Evolutionary conservation across 164 flowering plant species (phyloP), one percentile per base, ranked within the genome.

Genomic region (Nelumbo lutea): DNA sequence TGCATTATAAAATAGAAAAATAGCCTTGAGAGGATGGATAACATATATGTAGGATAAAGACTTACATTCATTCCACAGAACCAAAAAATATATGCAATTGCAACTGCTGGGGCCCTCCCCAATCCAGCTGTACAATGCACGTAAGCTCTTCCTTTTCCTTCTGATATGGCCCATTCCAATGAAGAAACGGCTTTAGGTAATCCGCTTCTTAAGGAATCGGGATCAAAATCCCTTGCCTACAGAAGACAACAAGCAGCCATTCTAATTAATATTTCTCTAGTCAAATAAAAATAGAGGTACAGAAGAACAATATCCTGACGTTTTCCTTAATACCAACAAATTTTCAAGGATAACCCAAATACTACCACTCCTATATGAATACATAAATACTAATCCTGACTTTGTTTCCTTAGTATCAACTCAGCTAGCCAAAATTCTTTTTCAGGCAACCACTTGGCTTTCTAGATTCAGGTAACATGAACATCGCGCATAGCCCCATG

Each of bases 101-200:
- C 90, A 78, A 90, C 90, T 38, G 97, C 98, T 2, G 97, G 97
- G 40, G 98, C 97, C 77, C 98, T 86, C 51, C 97, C 97, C 59
- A 94, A 71, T 69, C 98, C 98, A 70, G 97, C 98, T 4, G 97
- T 86, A 75, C 98, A 91, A 75, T 91, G 97, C 62, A 94, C 90
- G 69, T 90, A 94, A 0, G 84, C 88, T 72, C 75, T 84, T 62
- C 96, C 98, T 70, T 87, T 87, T 2, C 97, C 91, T 65, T 94
- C 88, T n/a, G 88, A 83, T 47, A 90, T 79, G 38, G 95, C 93
- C 95, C 95, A 86, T 77, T 95, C 96, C 74, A 95, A 62, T 43
- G 87, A 87, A 3, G 97, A 89, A 70, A 95, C 96, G 43, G 97
- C 96, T 77, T 86, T 88, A 4, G 98, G 97, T 67, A 91, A 70